Base-by-base conservation (phyloP, 2,329 filamentous ascomycete genomes). In the Geoglossum cookeanum region DNA sequence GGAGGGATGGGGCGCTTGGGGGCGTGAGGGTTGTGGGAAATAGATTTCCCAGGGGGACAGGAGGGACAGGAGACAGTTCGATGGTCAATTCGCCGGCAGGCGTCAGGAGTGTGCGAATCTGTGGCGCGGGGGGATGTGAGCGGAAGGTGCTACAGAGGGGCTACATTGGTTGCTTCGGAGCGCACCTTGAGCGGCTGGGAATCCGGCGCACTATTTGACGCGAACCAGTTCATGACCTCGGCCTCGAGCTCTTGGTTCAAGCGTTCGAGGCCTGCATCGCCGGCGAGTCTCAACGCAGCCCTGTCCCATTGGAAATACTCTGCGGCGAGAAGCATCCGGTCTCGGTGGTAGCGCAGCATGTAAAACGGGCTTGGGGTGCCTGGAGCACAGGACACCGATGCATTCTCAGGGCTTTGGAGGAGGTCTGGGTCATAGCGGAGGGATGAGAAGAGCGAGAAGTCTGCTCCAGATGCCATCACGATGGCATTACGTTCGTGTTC, bases 321-420 rank as follows among this genome's bases (percentile, higher is more conserved):
- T 29, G 76, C 74, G 48, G 76, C 73, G 64, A 73, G 76, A n/a
- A 88, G 73, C 66, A 95, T 78, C 56, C 89, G 83, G 66, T 90
- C 84, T 51, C 81, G 79, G 67, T 95, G 89, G 62, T 83, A 83
- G 58, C 81, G 75, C 15, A 92, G 77, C 76, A 94, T 87, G 68
- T 94, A 94, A 63, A 87, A 82, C 0, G 83, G 78, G 7, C 80
- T 85, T 5, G 71, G 65, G n/a, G 27, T 32, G 9, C 48, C 32
- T 9, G 49, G 9, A 7, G 3, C 30, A 17, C 37, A n/a, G 29
- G 48, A 58, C 29, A 58, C 30, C 29, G 58, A n/a, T 27, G 57
- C 37, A 30, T 72, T 69, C 30, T 64, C 61, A 42, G 62, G 55
- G 6, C 63, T 62, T 6, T 69, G 61, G 6, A 71, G 64, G 42